Conservation (phyloP, 1,284 basidiomycete genomes). For the Sporisorium graminicola region DNA sequence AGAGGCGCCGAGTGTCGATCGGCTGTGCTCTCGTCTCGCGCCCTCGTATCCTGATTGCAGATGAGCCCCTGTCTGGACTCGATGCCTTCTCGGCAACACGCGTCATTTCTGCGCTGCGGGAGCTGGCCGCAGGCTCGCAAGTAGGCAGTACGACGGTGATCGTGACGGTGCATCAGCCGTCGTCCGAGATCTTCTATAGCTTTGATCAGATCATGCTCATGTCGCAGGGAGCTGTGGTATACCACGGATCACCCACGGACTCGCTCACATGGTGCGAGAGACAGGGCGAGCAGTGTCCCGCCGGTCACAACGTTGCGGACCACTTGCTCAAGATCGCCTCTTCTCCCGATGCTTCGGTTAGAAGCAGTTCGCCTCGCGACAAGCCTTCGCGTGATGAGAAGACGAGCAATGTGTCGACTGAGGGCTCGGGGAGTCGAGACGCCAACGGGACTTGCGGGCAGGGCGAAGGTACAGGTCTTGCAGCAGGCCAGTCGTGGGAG, state of each 20-base stretch:
- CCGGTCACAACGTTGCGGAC: conserved; percentile 60
- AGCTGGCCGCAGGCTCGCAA: conserved; percentile 28
- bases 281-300: conserved; percentile 48
- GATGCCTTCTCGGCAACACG: conserved; percentile 55
- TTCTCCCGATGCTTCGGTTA: conserved; percentile 4
- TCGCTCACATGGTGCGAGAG: conserved; percentile 52
- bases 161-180: conserved; percentile 61
- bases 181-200: conserved; percentile 55
- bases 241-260: conserved; percentile 50
- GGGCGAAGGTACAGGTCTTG: neutral
- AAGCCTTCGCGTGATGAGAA: conserved; percentile 20
- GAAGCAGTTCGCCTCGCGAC: conserved; percentile 12
- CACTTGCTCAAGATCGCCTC: conserved; percentile 53
- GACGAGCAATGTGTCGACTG: conserved; percentile 19
- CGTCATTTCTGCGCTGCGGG: conserved; percentile 53
- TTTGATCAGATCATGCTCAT: conserved; percentile 56
- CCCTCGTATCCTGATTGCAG: conserved; percentile 53
- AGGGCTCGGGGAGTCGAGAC: conserved; percentile 8
- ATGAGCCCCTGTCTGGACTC: conserved; percentile 59
- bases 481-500: conserved; percentile 35
- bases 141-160: conserved; percentile 54
- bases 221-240: conserved; percentile 48
- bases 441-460: neutral
- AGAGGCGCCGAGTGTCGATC: conserved; percentile 56
- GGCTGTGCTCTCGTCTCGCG: conserved; percentile 56